Percentiles rank a stretch among this genome's conserved stretches.
Evolutionary conservation across 306 rosid genomes (phyloP).

Genomic region (Pueraria montana): DNA sequence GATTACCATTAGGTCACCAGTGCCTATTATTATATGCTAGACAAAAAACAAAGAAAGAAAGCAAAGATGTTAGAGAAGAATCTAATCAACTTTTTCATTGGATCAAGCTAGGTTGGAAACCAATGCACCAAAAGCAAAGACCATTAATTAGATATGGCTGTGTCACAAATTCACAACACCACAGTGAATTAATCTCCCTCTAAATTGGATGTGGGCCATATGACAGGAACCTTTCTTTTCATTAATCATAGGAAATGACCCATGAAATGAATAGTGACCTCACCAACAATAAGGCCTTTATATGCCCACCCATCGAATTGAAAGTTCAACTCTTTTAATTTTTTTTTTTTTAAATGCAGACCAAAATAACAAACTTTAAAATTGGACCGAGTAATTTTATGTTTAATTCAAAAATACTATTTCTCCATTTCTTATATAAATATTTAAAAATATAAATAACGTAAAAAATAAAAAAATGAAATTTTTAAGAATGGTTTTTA

Average conservation of each 20-base stretch:
- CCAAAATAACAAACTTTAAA: background rate
- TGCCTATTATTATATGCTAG: background rate
- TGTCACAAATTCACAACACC: slow-evolving; percentile 38
- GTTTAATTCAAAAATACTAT: background rate
- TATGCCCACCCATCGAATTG: background rate
- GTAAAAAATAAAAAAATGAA: background rate
- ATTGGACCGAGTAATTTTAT: background rate
- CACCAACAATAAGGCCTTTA: slow-evolving; percentile 14
- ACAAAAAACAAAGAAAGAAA: slow-evolving; percentile 8
- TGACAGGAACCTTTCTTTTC: slow-evolving; percentile 41
- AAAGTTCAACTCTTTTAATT: slow-evolving; percentile 14
- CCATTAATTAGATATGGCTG: slow-evolving; percentile 20
- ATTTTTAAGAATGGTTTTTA: too few relatives aligned
- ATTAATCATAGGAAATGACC: slow-evolving; percentile 45
- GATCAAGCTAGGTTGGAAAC: slow-evolving; percentile 49
- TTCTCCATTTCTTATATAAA: background rate
- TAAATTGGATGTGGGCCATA: slow-evolving; percentile 38
- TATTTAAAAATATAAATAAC: background rate
- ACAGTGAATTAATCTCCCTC: slow-evolving; percentile 15
- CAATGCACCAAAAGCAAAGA: slow-evolving; percentile 21
- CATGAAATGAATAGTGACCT: slow-evolving; percentile 20
- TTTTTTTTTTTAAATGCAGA: background rate
- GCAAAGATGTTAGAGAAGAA: slow-evolving; percentile 26
- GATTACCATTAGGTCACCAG: slow-evolving; percentile 25
- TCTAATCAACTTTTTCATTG: slow-evolving; percentile 39